Evolutionary conservation across 768 basidiomycete genomes (phyloP).

Genomic region (Suillus americanus): DNA sequence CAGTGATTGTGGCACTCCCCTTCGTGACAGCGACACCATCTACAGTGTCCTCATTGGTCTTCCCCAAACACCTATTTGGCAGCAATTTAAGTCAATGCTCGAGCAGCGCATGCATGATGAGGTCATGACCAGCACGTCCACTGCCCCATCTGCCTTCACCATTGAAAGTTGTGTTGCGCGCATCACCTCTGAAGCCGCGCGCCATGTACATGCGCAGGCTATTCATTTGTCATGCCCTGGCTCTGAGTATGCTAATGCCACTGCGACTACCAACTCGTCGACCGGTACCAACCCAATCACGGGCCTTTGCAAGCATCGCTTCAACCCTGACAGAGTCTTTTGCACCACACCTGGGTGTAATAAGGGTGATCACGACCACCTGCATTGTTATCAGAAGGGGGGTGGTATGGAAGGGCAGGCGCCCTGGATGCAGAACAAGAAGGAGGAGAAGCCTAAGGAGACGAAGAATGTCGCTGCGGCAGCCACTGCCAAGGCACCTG

Average conservation of each 20-base stretch:
- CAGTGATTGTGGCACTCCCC: neutral
- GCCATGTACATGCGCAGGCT: neutral
- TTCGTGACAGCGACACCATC: neutral
- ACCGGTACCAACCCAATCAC: no score
- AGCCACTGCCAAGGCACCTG: no score
- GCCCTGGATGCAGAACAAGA: neutral
- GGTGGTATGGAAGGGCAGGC: slow-evolving; percentile 10
- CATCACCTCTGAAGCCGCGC: neutral
- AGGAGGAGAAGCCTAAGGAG: no score
- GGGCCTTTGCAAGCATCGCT: no score
- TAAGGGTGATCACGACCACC: neutral
- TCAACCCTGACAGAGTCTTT: neutral
- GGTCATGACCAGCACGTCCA: rapidly evolving
- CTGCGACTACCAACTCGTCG: no score
- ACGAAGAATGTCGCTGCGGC: neutral
- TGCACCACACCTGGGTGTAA: neutral
- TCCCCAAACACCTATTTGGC: neutral
- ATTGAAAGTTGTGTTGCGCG: neutral
- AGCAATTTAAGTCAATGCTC: neutral
- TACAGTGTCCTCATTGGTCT: neutral
- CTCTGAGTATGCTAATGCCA: neutral
- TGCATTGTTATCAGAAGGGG: slow-evolving; percentile 3
- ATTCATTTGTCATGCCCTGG: no score
- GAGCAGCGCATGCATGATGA: neutral
- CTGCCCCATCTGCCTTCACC: neutral